Percentiles rank a stretch among this genome's conserved stretches.
phyloP scores from a whole-genome alignment of 495 filamentous ascomycete genomes.

The Xylaria flabelliformis region DNA sequence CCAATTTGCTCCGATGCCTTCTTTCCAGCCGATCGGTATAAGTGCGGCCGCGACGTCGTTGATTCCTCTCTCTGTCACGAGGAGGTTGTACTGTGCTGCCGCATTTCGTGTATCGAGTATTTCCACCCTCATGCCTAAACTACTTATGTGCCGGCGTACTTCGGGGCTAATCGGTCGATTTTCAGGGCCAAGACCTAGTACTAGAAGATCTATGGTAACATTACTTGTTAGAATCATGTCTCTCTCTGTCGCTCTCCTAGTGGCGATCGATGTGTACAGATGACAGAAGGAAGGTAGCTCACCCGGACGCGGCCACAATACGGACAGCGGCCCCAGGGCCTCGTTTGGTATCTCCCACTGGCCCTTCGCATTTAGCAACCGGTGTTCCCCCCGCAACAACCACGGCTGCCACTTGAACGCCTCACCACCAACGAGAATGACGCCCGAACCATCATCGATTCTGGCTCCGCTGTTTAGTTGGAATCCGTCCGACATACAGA shows the following conservation, averaged over 20 bases:
- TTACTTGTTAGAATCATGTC: constrained; percentile 6
- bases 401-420: constrained; percentile 89
- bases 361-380: constrained; percentile 74
- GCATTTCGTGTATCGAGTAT: constrained; percentile 93
- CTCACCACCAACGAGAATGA: constrained; percentile 82
- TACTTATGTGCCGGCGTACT: constrained; percentile 72
- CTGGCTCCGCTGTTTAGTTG: constrained; percentile 76
- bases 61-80: constrained; percentile 83
- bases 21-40: constrained; percentile 84
- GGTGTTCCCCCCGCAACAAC: constrained; percentile 52
- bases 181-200: constrained; percentile 80
- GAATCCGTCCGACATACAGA: constrained; percentile 79
- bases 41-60: constrained; percentile 84
- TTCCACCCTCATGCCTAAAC: constrained; percentile 84
- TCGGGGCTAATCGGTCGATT: constrained; percentile 78
- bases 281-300: constrained; percentile 39
- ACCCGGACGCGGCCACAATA: constrained; percentile 94
- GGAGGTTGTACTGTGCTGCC: constrained; percentile 85
- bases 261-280: not conserved
- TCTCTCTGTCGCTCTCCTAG: not conserved
- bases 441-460: constrained; percentile 67
- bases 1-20: constrained; percentile 48
- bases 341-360: constrained; percentile 77
- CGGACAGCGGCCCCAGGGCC: constrained; percentile 75
- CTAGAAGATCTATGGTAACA: constrained; percentile 72